Percentiles rank a stretch among this genome's conserved stretches.
phyloP scores from a whole-genome alignment of 2,329 filamentous ascomycete species.

The Aureobasidium sp. region DNA sequence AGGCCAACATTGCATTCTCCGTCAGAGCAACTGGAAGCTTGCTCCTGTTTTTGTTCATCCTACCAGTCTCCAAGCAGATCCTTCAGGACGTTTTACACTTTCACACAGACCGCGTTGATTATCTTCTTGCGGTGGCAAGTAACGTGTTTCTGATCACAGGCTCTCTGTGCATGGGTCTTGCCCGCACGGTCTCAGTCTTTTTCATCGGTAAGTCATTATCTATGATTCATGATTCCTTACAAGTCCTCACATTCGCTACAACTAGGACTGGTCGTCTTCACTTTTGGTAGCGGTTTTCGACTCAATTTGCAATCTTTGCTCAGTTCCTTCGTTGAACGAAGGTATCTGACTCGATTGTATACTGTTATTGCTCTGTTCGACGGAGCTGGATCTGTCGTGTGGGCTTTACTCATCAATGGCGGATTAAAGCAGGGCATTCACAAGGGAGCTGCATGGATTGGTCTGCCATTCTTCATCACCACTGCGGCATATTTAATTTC shows the following conservation, averaged over 20 bases:
- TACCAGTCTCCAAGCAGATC: neutral
- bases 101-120: neutral
- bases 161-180: constrained; percentile 2
- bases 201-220: neutral
- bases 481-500: neutral
- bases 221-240: too few relatives aligned
- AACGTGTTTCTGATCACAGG: neutral
- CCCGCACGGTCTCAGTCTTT: neutral
- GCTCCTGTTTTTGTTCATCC: neutral
- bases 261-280: neutral
- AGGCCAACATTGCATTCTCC: neutral
- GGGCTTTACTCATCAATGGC: neutral
- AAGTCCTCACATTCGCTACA: neutral
- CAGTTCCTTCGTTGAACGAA: neutral
- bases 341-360: neutral
- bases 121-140: neutral
- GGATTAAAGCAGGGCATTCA: constrained; percentile 1
- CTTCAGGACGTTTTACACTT: neutral
- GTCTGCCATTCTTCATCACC: constrained; percentile 5
- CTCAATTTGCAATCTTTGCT: neutral
- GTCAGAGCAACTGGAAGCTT: neutral
- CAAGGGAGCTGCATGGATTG: constrained; percentile 1
- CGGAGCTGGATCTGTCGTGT: neutral
- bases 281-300: neutral
- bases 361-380: neutral